Percentiles rank a stretch among this genome's conserved stretches.
Conservation (phyloP, 1,284 basidiomycete species). For the Peniophora sp. region DNA sequence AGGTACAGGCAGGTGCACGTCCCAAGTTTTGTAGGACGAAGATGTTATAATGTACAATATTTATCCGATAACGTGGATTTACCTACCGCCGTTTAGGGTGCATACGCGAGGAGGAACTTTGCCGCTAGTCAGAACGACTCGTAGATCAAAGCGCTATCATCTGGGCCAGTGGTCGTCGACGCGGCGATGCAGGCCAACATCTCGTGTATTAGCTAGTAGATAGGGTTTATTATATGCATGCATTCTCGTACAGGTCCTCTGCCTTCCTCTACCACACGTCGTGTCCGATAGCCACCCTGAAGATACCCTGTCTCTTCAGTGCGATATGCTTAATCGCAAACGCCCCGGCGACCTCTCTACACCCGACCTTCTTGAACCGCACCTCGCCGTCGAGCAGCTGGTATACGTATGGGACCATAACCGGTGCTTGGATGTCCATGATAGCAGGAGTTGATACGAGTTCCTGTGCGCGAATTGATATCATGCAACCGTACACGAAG, state of each 20-base stretch:
- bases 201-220: background rate
- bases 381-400: slow-evolving; percentile 92
- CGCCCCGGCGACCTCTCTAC: slow-evolving; percentile 58
- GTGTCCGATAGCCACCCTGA: slow-evolving; percentile 19
- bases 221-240: no score
- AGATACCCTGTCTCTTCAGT: slow-evolving; percentile 34
- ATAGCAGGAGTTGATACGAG: slow-evolving; percentile 80
- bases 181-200: slow-evolving; percentile 11
- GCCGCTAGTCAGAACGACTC: no score
- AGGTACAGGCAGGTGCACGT: no score
- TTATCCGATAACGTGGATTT: no score
- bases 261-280: slow-evolving; percentile 29
- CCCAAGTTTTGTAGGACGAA: no score
- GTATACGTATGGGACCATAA: slow-evolving; percentile 94
- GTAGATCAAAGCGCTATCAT: no score
- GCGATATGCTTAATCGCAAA: slow-evolving; percentile 16
- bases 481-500: background rate
- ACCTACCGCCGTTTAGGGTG: no score
- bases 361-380: slow-evolving; percentile 80
- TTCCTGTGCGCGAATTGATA: slow-evolving; percentile 29
- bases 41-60: no score
- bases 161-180: no score
- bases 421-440: slow-evolving; percentile 92
- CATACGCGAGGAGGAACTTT: no score
- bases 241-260: no score